These are phyloP conservation scores for Thelephora terrestris DNA, from an alignment of 1,284 basidiomycete genomes.

Conservation along the genomic window DNA sequence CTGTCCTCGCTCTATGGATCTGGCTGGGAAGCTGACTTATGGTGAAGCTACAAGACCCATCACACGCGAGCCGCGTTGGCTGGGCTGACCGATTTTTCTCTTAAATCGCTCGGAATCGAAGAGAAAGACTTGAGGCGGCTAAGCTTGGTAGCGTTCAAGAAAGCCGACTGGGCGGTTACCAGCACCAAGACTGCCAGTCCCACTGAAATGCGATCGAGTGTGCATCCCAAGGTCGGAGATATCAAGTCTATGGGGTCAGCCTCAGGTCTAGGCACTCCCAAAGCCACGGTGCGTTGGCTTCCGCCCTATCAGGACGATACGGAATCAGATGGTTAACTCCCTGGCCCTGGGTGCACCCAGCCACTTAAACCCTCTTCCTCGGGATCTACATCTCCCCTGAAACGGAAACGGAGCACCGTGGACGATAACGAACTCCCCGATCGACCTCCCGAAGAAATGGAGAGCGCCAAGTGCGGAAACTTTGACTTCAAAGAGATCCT, in stretches of 20 bases:
- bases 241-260: background rate
- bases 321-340: too few species aligned
- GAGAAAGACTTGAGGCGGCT: constrained; percentile 63
- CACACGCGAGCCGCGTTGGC: constrained; percentile 53
- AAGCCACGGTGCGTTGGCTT: constrained; percentile 1
- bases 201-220: constrained; percentile 1
- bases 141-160: constrained; percentile 53
- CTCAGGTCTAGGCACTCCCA: constrained; percentile 1
- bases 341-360: too few species aligned
- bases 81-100: constrained; percentile 47
- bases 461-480: constrained; percentile 30
- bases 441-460: constrained; percentile 37
- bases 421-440: constrained; percentile 58
- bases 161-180: constrained; percentile 41
- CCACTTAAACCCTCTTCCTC: too few species aligned
- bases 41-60: constrained; percentile 60
- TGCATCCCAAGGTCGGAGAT: background rate
- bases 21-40: background rate
- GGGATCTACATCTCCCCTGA: constrained; percentile 8
- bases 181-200: constrained; percentile 4
- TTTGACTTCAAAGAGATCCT: constrained; percentile 64
- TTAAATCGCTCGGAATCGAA: constrained; percentile 46
- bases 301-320: too few species aligned
- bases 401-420: constrained; percentile 35
- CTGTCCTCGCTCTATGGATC: constrained; percentile 16